Evolutionary conservation across 2,329 filamentous ascomycete species (phyloP).

Genomic region (Epichloe elymi): DNA sequence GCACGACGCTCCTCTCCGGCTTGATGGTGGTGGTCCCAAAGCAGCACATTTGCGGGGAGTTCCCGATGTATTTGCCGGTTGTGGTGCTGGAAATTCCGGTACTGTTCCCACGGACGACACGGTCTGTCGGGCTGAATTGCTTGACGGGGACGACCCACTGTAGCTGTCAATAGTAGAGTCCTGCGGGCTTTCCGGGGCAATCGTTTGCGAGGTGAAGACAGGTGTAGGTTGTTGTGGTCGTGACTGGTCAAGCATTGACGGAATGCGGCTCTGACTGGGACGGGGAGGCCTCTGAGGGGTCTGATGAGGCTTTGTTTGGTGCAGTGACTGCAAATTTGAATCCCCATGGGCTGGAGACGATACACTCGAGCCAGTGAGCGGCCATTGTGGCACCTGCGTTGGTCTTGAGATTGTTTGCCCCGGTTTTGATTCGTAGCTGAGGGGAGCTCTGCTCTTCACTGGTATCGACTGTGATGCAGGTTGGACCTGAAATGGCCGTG

Average conservation of each 20-base stretch:
- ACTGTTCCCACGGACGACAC: slow-evolving; percentile 42
- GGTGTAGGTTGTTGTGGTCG: slow-evolving; percentile 43
- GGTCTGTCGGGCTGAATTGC: slow-evolving; percentile 36
- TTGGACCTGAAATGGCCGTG: slow-evolving; percentile 1
- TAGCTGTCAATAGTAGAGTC: slow-evolving; percentile 18
- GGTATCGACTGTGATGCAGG: slow-evolving; percentile 8
- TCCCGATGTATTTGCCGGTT: slow-evolving; percentile 13
- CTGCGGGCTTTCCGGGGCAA: slow-evolving; percentile 21
- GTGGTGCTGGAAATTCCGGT: slow-evolving; percentile 44
- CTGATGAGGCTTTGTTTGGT: slow-evolving; percentile 33
- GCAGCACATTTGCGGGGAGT: slow-evolving; percentile 35
- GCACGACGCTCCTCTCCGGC: slow-evolving; percentile 46
- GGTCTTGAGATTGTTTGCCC: slow-evolving; percentile 34
- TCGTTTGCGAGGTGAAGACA: slow-evolving; percentile 26
- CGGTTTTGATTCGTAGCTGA: slow-evolving; percentile 11
- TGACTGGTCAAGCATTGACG: slow-evolving; percentile 44
- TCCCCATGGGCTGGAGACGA: slow-evolving; percentile 19
- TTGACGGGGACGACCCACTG: slow-evolving; percentile 31
- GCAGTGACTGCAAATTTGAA: slow-evolving; percentile 34
- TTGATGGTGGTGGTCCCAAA: slow-evolving; percentile 46
- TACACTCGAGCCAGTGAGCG: slow-evolving; percentile 29
- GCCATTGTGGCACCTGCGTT: slow-evolving; percentile 41
- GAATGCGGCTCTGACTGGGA: slow-evolving; percentile 44
- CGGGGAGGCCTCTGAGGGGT: slow-evolving; percentile 46
- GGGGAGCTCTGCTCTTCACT: slow-evolving; percentile 10